These are phyloP conservation scores for Gossypium schwendimanii DNA, from an alignment of 441 rosid species.

Conservation along the genomic window DNA sequence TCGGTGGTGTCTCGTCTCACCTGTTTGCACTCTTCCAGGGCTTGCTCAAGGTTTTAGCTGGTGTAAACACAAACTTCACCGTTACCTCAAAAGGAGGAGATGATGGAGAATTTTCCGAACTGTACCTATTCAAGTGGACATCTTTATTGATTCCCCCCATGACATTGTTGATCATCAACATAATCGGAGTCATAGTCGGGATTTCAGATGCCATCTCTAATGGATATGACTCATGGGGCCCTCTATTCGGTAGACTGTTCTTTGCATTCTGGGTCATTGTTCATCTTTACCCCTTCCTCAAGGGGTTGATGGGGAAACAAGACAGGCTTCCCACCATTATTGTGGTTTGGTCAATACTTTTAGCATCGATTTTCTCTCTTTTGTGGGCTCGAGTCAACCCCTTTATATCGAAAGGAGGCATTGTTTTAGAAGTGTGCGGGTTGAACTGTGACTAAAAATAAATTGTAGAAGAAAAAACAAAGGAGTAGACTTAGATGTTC, in stretches of 20 bases:
- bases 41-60: constrained; percentile 87
- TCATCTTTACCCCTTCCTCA: constrained; percentile 94
- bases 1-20: constrained; percentile 93
- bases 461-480: background rate
- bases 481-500: constrained; percentile 4
- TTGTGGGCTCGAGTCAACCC: constrained; percentile 91
- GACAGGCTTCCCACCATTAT: constrained; percentile 79
- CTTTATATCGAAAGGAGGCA: constrained; percentile 54
- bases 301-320: constrained; percentile 80
- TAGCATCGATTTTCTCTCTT: constrained; percentile 76
- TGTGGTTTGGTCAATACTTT: constrained; percentile 82
- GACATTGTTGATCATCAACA: constrained; percentile 67
- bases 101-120: constrained; percentile 83
- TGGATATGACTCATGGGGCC: constrained; percentile 96
- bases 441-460: constrained; percentile 54
- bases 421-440: constrained; percentile 71
- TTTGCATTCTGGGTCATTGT: constrained; percentile 89
- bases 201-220: constrained; percentile 81
- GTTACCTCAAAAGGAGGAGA: constrained; percentile 96
- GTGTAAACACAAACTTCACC: constrained; percentile 86
- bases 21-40: constrained; percentile 94
- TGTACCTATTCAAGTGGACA: constrained; percentile 91
- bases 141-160: constrained; percentile 72
- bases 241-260: constrained; percentile 75
- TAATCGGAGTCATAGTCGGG: constrained; percentile 74